These are phyloP conservation scores for Papilionanthe hybrid DNA, from an alignment of 116 monocot species.

Conservation along the genomic window DNA sequence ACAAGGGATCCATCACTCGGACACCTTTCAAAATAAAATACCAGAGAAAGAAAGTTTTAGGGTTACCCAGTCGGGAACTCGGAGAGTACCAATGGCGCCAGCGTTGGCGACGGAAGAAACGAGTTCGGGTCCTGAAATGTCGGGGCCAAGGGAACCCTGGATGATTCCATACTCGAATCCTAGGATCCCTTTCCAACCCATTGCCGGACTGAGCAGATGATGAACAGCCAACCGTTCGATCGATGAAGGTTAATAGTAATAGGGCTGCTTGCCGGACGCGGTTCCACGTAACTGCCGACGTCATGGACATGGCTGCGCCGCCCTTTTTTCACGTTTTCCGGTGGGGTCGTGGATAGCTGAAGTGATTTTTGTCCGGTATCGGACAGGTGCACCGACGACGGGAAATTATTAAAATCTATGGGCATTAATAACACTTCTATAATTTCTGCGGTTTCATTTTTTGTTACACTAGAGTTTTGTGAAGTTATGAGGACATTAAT, in stretches of 20 bases:
- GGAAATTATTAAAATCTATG: no score
- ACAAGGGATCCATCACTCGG: not conserved
- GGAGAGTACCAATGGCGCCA: conserved; percentile 60
- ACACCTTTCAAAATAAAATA: not conserved
- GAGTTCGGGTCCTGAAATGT: conserved; percentile 70
- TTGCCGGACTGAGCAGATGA: not conserved
- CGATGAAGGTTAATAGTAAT: not conserved
- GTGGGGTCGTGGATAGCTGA: not conserved
- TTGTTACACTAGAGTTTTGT: no score
- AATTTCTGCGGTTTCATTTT: no score
- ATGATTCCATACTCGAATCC: conserved; percentile 78
- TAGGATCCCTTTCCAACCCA: conserved; percentile 68
- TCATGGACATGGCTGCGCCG: not conserved
- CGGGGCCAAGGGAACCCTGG: conserved; percentile 72
- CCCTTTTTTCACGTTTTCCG: not conserved
- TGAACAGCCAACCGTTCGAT: not conserved
- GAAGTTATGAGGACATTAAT: no score
- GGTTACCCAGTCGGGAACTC: conserved; percentile 66
- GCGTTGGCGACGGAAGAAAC: conserved; percentile 79
- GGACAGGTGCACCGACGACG: no score
- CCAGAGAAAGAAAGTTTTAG: not conserved
- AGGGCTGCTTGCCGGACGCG: not conserved
- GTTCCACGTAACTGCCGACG: conserved; percentile 8
- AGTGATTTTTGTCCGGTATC: no score
- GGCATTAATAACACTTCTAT: no score